A percentile compares a stretch with the other conserved stretches of the same genome.
Conservation (phyloP, 345 rosid genomes). For the Citrus sp. region DNA sequence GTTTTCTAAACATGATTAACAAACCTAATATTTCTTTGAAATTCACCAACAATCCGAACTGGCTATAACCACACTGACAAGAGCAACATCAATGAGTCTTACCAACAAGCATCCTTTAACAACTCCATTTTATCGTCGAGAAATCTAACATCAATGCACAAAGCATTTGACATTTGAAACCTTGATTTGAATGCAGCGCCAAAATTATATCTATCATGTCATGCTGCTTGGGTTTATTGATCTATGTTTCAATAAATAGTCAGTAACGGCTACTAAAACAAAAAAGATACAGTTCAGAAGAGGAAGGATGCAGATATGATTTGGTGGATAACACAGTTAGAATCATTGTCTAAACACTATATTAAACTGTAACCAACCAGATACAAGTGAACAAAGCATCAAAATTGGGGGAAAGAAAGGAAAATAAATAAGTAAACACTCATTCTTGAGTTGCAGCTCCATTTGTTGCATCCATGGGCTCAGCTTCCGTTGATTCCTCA, state of each 20-base stretch:
- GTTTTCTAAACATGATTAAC: not conserved
- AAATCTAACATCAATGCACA: too few species aligned
- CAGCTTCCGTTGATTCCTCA: slow-evolving; percentile 54
- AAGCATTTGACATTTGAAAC: too few species aligned
- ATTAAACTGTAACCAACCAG: slow-evolving; percentile 27
- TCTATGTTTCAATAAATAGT: not conserved
- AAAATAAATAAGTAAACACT: not conserved
- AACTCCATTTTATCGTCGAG: too few species aligned
- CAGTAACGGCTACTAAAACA: not conserved
- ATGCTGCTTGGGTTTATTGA: not conserved
- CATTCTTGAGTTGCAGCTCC: slow-evolving; percentile 42
- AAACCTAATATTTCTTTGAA: too few species aligned
- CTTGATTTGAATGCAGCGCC: too few species aligned
- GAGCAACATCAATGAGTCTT: too few species aligned
- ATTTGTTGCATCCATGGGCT: slow-evolving; percentile 60
- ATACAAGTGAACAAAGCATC: slow-evolving; percentile 33
- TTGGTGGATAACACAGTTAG: not conserved
- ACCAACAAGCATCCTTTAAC: too few species aligned
- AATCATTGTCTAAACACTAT: slow-evolving; percentile 29
- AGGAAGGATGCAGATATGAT: not conserved
- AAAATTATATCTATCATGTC: not conserved
- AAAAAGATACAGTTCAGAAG: not conserved
- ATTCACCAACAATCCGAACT: not conserved
- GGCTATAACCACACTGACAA: not conserved
- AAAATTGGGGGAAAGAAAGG: slow-evolving; percentile 42